Percentiles rank a stretch among this genome's conserved stretches.
Evolutionary conservation across 1,284 basidiomycete species (phyloP).

Genomic region (Leccinum pachyderme): DNA sequence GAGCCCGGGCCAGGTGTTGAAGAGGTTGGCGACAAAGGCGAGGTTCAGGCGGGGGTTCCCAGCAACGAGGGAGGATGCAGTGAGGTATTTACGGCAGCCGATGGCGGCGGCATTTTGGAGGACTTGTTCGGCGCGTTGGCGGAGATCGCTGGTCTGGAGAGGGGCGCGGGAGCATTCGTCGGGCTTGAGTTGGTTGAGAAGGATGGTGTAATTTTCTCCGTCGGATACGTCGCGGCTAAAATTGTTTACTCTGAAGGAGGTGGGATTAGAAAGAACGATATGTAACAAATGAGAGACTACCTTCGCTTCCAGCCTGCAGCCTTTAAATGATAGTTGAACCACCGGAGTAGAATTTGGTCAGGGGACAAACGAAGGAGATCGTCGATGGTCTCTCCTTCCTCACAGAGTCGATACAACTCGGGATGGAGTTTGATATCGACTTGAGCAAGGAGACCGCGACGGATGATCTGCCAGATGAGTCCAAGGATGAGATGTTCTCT

Average conservation of each 20-base stretch:
- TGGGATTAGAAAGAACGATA: conserved; percentile 8
- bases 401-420: conserved; percentile 92
- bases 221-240: conserved; percentile 95
- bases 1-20: conserved; percentile 96
- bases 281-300: conserved; percentile 39
- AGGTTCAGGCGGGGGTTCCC: conserved; percentile 99
- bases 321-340: conserved; percentile 99
- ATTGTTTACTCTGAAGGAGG: conserved; percentile 78
- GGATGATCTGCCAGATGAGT: conserved; percentile 98
- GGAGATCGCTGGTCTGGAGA: conserved; percentile 81
- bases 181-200: conserved; percentile 94
- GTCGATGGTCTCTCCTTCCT: conserved; percentile 96
- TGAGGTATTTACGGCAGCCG: conserved; percentile 95
- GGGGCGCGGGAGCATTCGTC: conserved; percentile 92
- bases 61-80: conserved; percentile 84
- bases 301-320: conserved; percentile 88
- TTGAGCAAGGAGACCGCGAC: conserved; percentile 88
- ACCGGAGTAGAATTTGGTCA: conserved; percentile 93
- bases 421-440: conserved; percentile 99
- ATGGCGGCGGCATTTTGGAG: conserved; percentile 93
- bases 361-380: conserved; percentile 92
- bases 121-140: conserved; percentile 86
- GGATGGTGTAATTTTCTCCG: conserved; percentile 95
- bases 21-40: conserved; percentile 97
- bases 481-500: conserved; percentile 98